Evolutionary conservation across 371 early-diverging fungal genomes (phyloP).

Genomic region (Actinomortierella ambigua): DNA sequence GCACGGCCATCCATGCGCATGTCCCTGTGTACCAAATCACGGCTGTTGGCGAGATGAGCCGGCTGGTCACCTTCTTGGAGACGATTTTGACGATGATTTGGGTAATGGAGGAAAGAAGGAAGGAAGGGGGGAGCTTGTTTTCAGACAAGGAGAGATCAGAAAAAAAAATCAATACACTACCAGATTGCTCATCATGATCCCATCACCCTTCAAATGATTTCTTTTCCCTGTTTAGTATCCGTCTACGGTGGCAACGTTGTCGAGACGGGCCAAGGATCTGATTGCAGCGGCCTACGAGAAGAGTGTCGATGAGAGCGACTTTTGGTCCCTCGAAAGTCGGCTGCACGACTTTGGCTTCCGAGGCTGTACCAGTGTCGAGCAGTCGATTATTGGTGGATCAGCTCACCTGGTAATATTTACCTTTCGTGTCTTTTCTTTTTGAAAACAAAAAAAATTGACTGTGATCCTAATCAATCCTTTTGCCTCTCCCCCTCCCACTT

Average conservation of each 20-base stretch:
- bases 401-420: slow-evolving; percentile 68
- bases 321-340: slow-evolving; percentile 57
- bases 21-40: slow-evolving; percentile 79
- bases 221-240: slow-evolving; percentile 71
- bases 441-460: too few species aligned
- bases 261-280: slow-evolving; percentile 62
- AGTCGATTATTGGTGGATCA: slow-evolving; percentile 79
- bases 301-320: slow-evolving; percentile 63
- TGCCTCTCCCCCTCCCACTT: not conserved
- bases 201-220: too few species aligned
- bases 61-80: slow-evolving; percentile 83
- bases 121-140: too few species aligned
- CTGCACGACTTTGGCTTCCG: slow-evolving; percentile 91
- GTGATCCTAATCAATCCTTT: not conserved
- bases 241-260: slow-evolving; percentile 80
- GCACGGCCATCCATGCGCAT: slow-evolving; percentile 77
- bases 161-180: too few species aligned
- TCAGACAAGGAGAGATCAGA: too few species aligned
- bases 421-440: too few species aligned
- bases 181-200: too few species aligned
- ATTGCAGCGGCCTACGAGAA: slow-evolving; percentile 61
- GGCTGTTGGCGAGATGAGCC: slow-evolving; percentile 68
- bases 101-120: slow-evolving; percentile 46
- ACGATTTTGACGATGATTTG: slow-evolving; percentile 82
- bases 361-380: slow-evolving; percentile 86